Base-by-base conservation (phyloP, 2,329 filamentous ascomycete species). In the Verticillium longisporum region DNA sequence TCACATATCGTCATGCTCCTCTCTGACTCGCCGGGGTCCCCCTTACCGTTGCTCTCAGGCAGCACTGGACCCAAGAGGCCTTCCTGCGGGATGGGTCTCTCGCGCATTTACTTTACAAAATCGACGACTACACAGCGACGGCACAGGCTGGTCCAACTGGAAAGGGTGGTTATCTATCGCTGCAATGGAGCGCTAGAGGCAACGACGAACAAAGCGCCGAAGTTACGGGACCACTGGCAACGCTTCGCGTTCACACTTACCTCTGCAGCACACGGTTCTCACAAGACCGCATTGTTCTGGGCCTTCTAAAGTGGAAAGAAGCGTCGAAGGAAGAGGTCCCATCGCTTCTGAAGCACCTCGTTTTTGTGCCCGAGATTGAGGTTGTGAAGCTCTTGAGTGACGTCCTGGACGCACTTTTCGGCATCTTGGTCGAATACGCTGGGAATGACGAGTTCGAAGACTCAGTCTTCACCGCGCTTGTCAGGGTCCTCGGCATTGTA, bases 321-420 rank as follows among this genome's bases (percentile, higher is more conserved):
- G 82, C 88, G 53, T 81, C 88, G 0, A 83, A 87, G 55, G 86
- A 88, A 33, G 87, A 93, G 38, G 80, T 98, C 1, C 81, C 90
- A 1, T 82, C 86, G 31, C 78, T 96, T 1, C 77, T 99, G 53
- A 89, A 90, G 71, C 88, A 93, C 66, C 85, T 98, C 57, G 88
- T 93, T 21, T 98, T 98, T 66, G 93, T 99, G 0, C 91, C 95
- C 0, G 95, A 99, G 72, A 97, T 98, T 61, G 96, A 99, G 75
- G 91, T 99, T 37, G 95, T 99, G 64, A 99, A 98, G 77, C 83
- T 98, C 53, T 79, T 98, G 7, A 89, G 85, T 64, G 90, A 96
- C 68, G 92, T 98, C 1, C 88, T 99, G 59, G 91, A 97, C 72
- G 87, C 92, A 0, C 83, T 99, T 1, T 99, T 99, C 71, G 89